These are phyloP conservation scores for Pyrrhoderma noxium DNA, from an alignment of 1,284 basidiomycete genomes.

Conservation along the genomic window DNA sequence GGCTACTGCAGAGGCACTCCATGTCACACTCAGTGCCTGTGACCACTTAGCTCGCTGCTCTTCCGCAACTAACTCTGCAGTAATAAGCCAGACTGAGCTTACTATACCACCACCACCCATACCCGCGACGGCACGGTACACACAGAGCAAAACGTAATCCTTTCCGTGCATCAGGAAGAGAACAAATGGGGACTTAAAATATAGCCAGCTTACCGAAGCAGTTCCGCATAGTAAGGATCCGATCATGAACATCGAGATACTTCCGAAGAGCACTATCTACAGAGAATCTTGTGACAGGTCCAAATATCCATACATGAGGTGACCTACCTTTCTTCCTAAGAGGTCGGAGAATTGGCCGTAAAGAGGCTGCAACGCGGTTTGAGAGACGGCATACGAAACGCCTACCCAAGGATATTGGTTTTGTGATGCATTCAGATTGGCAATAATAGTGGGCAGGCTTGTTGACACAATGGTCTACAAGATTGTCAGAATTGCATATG, in stretches of 20 bases:
- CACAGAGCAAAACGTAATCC: conserved; percentile 54
- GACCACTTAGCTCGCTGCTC: conserved; percentile 70
- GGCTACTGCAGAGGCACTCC: conserved; percentile 74
- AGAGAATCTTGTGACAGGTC: neutral
- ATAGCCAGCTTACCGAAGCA: conserved; percentile 14
- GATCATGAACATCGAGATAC: conserved; percentile 18
- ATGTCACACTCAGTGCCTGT: conserved; percentile 71
- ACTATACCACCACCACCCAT: conserved; percentile 78
- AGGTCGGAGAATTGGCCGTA: conserved; percentile 74
- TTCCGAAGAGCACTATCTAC: conserved; percentile 15
- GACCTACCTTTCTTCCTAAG: conserved; percentile 60
- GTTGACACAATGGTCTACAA: conserved; percentile 74
- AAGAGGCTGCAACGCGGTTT: conserved; percentile 73
- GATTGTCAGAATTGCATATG: conserved; percentile 19
- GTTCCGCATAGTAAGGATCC: conserved; percentile 18
- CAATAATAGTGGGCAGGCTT: conserved; percentile 66
- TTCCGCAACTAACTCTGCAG: conserved; percentile 67
- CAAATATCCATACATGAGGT: conserved; percentile 6
- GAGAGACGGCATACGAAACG: conserved; percentile 73
- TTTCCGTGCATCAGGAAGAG: conserved; percentile 26
- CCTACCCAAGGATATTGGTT: conserved; percentile 79
- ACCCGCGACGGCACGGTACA: conserved; percentile 54
- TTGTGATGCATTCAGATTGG: conserved; percentile 54
- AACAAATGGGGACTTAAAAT: conserved; percentile 3
- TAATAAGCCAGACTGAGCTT: conserved; percentile 74